Evolutionary conservation across 768 basidiomycete genomes (phyloP), one percentile per base, ranked within the genome.

Genomic region (Boletus speciosus): DNA sequence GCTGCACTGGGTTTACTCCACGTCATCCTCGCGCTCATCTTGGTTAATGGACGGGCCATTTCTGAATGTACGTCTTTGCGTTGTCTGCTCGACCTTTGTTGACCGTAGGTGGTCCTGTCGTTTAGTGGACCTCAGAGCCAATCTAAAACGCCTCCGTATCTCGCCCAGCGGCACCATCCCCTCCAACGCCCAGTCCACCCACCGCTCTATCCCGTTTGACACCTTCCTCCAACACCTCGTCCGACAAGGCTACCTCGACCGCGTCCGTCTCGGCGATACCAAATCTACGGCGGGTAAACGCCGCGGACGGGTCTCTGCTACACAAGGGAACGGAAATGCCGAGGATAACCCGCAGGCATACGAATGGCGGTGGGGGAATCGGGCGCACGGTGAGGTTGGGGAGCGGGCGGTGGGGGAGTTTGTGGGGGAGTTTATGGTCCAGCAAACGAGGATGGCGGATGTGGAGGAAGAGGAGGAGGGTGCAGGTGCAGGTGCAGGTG

Each of bases 361-460:
- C 56, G 90, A 93, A 63, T 93, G 90, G 92, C 80, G 83, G 16
- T 98, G 94, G 94, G 94, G 93, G 4, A 74, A 79, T 27, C 79
- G 90, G 29, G 85, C 93, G 2, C 80, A 86, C 37, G 81, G 81
- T 32, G 95, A 98, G 70, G 81, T 97, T 5, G 87, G 90, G 2
- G 95, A 98, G 70, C 71, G 77, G 54, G 84, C 77, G 12, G 74
- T 94, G 9, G 89, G 84, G 1, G 73, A 72, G 51, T 96, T 96
- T 62, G 77, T 96, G 2, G 84, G 84, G 2, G 84, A 90, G 61
- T 89, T 94, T 61, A 91, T 93, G 87, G 54, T 64, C 7, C 61
- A 64, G n/a, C 52, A 44, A 8, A 52, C 51, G 14, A 29, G 32
- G n/a, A 19, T 62, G 19, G 69, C 7, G 0, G 61, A 63, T 11